Evolutionary conservation across 2,329 filamentous ascomycete species (phyloP), one percentile per base, ranked within the genome.

Genomic region (Pseudogymnoascus sp.): DNA sequence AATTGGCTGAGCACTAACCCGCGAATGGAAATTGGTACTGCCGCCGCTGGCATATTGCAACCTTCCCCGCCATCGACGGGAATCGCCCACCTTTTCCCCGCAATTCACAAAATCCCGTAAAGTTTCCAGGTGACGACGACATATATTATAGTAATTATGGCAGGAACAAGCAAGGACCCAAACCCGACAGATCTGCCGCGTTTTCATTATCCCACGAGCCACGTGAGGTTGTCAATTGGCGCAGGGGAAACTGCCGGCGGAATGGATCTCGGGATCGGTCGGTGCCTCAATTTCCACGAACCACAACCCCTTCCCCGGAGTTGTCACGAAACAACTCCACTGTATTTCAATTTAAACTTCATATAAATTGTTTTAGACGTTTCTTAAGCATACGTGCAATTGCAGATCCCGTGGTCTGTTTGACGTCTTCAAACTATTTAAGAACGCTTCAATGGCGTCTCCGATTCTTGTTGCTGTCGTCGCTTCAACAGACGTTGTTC

Each of bases 261-360:
- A 31, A 53, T 16, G 47, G 47, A 53, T 53, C 47, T 53, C 47
- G 47, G 47, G 25, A 53, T 31, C 23, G 23, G 47, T 53, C 23
- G 47, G 47, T 31, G 47, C 14, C 25, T 53, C 47, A 53, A 53
- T 53, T 53, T 53, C 47, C 47, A 53, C 47, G 47, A 53, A 53
- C 47, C 47, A 53, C 4, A 53, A 53, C 47, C 47, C 23, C 25
- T 53, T 16, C 31, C 56, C 56, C 21, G 21, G 23, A 35, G 10
- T 60, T 6, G 56, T 38, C 56, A 40, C 56, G 31, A 40, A 40
- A 35, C 56, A 12, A 21, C 37, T 33, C 37, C 33, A 37, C 37
- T 38, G n/a, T 12, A 35, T 40, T 60, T 40, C 33, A 60, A 60
- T 60, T 28, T 40, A 40, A 60, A 40, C 33, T 60, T 35, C 56